phyloP scores from a whole-genome alignment of 2,329 filamentous ascomycete genomes.

The Xylaria hypoxylon region DNA sequence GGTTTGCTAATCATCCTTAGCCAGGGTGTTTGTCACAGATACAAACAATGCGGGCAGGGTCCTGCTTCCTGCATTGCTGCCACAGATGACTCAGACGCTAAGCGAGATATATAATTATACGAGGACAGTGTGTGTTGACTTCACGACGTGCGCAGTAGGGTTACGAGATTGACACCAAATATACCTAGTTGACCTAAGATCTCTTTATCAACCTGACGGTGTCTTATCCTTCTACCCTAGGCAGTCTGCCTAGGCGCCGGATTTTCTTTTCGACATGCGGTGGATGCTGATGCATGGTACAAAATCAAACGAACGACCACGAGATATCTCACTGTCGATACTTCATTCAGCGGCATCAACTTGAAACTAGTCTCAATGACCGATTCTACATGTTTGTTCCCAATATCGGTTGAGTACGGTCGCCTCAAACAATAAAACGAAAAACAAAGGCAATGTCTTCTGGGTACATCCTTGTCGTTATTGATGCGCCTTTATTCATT shows the following conservation, averaged over 20 bases:
- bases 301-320: neutral
- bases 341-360: neutral
- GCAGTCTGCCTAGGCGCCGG: neutral
- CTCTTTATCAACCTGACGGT: neutral
- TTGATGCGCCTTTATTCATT: neutral
- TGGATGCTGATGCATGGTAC: neutral
- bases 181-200: neutral
- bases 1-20: too few species aligned
- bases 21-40: neutral
- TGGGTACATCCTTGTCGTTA: neutral
- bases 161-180: neutral
- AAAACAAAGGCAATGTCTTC: neutral
- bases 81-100: neutral
- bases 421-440: constrained; percentile 1
- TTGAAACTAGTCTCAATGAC: too few species aligned
- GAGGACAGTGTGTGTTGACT: neutral
- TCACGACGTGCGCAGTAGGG: neutral
- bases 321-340: neutral
- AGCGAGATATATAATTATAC: neutral
- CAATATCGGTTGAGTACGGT: neutral
- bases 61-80: neutral
- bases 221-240: neutral
- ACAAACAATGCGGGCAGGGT: neutral
- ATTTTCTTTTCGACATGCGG: neutral
- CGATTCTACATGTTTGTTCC: neutral